phyloP scores from a whole-genome alignment of 768 basidiomycete genomes.

The Boletus subparvulus region DNA sequence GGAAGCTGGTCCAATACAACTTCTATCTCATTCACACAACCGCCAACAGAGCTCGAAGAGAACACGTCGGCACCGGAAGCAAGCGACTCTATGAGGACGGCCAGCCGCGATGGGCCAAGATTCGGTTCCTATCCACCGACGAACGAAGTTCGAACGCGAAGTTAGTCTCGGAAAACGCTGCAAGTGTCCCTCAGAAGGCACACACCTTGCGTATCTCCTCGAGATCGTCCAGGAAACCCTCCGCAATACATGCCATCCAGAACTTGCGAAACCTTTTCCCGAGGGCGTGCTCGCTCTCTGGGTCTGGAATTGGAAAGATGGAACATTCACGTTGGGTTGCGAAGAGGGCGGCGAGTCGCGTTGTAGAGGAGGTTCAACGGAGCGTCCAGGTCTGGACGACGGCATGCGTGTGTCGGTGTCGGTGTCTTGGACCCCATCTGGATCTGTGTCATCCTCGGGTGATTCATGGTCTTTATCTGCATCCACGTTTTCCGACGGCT shows the following conservation, averaged over 20 bases:
- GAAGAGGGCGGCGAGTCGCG: constrained; percentile 31
- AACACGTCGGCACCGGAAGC: constrained; percentile 79
- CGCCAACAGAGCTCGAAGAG: constrained; percentile 38
- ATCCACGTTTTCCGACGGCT: constrained; percentile 2
- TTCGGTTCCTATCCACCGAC: constrained; percentile 53
- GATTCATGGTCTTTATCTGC: constrained; percentile 7
- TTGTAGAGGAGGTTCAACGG: constrained; percentile 1
- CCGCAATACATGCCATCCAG: constrained; percentile 83
- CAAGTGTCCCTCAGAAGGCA: background rate
- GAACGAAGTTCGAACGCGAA: background rate
- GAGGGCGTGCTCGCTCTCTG: constrained; percentile 50
- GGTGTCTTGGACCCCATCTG: constrained; percentile 1
- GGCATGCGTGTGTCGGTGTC: background rate
- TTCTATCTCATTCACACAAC: constrained; percentile 66
- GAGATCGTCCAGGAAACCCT: constrained; percentile 82
- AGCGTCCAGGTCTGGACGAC: background rate
- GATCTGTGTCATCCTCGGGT: background rate
- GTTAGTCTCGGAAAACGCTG: background rate
- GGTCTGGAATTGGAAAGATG: constrained; percentile 46
- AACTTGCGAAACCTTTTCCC: constrained; percentile 76
- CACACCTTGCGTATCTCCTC: constrained; percentile 78
- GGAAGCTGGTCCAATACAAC: constrained; percentile 52
- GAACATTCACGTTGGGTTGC: constrained; percentile 35
- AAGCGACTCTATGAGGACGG: constrained; percentile 78
- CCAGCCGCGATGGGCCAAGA: constrained; percentile 63